Evolutionary conservation across 2,329 filamentous ascomycete species (phyloP).

Genomic region (Pyrenophora tritici-repentis): DNA sequence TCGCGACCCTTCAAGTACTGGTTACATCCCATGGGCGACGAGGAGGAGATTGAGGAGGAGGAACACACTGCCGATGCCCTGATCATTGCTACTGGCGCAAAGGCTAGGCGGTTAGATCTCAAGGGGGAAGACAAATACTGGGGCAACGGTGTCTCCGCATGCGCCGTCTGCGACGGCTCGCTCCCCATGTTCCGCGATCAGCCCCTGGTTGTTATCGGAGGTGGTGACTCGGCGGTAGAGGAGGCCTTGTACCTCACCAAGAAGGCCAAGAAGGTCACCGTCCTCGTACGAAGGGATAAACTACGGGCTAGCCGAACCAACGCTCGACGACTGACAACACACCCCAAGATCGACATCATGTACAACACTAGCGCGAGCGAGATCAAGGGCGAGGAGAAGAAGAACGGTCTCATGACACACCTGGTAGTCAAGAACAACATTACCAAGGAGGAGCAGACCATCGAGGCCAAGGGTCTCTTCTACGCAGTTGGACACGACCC

Average conservation of each 20-base stretch:
- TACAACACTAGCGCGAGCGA: slow-evolving; percentile 84
- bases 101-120: slow-evolving; percentile 80
- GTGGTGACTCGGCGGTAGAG: slow-evolving; percentile 94
- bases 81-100: slow-evolving; percentile 94
- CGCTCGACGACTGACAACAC: slow-evolving; percentile 77
- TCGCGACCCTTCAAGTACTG: slow-evolving; percentile 91
- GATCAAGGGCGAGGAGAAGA: slow-evolving; percentile 80
- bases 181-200: slow-evolving; percentile 98
- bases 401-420: slow-evolving; percentile 80
- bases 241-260: slow-evolving; percentile 98
- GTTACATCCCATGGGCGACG: slow-evolving; percentile 74
- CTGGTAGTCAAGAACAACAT: slow-evolving; percentile 79
- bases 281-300: slow-evolving; percentile 85
- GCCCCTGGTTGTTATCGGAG: slow-evolving; percentile 92
- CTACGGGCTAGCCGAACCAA: slow-evolving; percentile 90
- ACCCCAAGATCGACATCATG: slow-evolving; percentile 88
- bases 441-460: slow-evolving; percentile 77
- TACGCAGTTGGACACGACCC: slow-evolving; percentile 98
- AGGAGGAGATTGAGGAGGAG: slow-evolving; percentile 70
- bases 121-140: slow-evolving; percentile 93
- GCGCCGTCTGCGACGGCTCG: slow-evolving; percentile 95
- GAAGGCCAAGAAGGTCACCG: slow-evolving; percentile 93
- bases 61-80: slow-evolving; percentile 85
- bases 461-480: slow-evolving; percentile 91
- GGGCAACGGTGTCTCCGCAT: slow-evolving; percentile 95